Conservation (phyloP, 345 rosid genomes). For the Rhizophora apiculata region DNA sequence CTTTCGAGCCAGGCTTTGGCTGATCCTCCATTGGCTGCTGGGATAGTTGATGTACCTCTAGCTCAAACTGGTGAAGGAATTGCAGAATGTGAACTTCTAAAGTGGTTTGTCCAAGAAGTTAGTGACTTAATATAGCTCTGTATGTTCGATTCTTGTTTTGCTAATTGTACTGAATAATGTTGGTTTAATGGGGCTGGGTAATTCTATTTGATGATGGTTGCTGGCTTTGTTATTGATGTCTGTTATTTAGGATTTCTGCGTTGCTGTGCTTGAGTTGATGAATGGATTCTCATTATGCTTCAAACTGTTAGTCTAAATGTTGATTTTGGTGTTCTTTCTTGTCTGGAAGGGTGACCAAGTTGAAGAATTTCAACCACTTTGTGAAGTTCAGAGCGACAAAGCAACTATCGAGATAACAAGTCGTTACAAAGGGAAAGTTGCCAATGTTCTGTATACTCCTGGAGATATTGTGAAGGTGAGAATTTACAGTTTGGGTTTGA, state of each 20-base stretch:
- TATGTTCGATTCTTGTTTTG: too few species aligned
- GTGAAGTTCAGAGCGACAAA: conserved; percentile 98
- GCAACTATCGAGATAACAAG: conserved; percentile 95
- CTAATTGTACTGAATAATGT: too few species aligned
- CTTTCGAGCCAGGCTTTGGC: conserved; percentile 53
- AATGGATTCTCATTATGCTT: not conserved
- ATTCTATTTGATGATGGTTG: too few species aligned
- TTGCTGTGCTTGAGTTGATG: too few species aligned
- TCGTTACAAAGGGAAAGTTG: conserved; percentile 82
- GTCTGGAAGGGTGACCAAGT: conserved; percentile 67
- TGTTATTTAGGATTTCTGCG: too few species aligned
- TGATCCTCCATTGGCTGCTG: conserved; percentile 23
- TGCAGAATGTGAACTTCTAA: conserved; percentile 91
- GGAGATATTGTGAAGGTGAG: conserved; percentile 85
- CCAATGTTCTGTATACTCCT: conserved; percentile 53
- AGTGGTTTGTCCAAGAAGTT: conserved; percentile 92
- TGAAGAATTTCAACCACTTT: conserved; percentile 90
- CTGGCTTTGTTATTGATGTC: too few species aligned
- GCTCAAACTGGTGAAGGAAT: conserved; percentile 99
- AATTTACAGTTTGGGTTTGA: not conserved
- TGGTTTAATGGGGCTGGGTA: too few species aligned
- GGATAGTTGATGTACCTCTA: conserved; percentile 32
- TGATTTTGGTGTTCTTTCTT: conserved; percentile 1
- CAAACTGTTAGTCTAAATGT: not conserved
- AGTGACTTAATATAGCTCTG: conserved; percentile 4